These are phyloP conservation scores for Sarocladium strictum DNA, from an alignment of 2,329 filamentous ascomycete genomes.

Conservation along the genomic window DNA sequence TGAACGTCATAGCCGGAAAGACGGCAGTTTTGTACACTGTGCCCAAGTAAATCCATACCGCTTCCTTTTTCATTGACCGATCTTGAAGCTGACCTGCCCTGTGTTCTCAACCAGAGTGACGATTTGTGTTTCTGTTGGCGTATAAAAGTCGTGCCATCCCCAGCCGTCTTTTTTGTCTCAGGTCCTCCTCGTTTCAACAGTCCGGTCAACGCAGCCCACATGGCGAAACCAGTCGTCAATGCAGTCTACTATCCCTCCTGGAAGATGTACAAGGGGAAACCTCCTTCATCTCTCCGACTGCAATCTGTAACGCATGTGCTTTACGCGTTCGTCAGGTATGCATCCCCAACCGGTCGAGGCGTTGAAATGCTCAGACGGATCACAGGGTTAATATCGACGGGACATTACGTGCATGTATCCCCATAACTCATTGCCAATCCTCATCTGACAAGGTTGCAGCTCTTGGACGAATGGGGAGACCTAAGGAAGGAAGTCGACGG, in stretches of 20 bases:
- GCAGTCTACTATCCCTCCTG: slow-evolving; percentile 61
- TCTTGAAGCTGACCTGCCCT: too few species aligned
- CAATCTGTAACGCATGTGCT: slow-evolving; percentile 56
- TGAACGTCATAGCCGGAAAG: too few species aligned
- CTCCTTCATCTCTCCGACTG: slow-evolving; percentile 52
- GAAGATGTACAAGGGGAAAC: slow-evolving; percentile 53
- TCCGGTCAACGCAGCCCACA: neutral
- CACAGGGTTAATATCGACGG: slow-evolving; percentile 27
- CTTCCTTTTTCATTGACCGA: too few species aligned
- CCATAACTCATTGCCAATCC: neutral
- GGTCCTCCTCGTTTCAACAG: too few species aligned
- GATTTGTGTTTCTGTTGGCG: too few species aligned
- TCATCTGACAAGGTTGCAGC: slow-evolving; percentile 15
- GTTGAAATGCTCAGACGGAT: slow-evolving; percentile 12
- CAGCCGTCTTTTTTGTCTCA: neutral
- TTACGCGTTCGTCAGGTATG: slow-evolving; percentile 55
- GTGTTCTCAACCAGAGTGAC: too few species aligned
- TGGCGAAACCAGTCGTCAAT: slow-evolving; percentile 20
- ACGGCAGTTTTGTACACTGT: too few species aligned
- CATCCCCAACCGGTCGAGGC: neutral
- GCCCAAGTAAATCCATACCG: too few species aligned
- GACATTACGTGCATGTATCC: slow-evolving; percentile 33
- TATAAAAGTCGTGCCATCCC: neutral
- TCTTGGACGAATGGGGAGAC: slow-evolving; percentile 59
- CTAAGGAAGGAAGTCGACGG: slow-evolving; percentile 54